A percentile compares a stretch with the other conserved stretches of the same genome.
phyloP scores from a whole-genome alignment of 176 grass and related monocot genomes.

The Eleusine indica region DNA sequence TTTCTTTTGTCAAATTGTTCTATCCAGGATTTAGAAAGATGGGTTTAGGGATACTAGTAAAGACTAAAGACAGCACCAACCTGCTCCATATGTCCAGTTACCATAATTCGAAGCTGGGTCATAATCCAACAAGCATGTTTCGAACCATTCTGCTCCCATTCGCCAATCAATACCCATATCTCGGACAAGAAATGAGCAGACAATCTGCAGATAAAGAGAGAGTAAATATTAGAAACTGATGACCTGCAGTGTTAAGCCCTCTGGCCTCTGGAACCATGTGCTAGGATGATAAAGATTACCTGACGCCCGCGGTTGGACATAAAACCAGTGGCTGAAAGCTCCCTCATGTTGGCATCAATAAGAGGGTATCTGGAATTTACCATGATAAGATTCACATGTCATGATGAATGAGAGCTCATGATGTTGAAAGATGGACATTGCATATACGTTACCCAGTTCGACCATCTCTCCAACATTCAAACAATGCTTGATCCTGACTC shows the following conservation, averaged over 20 bases:
- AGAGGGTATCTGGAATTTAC: conserved; percentile 71
- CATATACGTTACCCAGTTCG: conserved; percentile 61
- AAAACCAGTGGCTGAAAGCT: conserved; percentile 78
- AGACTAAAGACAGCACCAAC: conserved; percentile 34
- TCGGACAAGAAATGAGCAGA: conserved; percentile 95
- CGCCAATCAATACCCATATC: conserved; percentile 95
- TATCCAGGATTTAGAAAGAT: conserved; percentile 3
- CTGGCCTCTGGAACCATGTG: neutral
- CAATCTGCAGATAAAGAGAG: conserved; percentile 59
- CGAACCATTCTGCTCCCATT: conserved; percentile 96
- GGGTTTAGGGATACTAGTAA: neutral
- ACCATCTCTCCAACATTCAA: conserved; percentile 85
- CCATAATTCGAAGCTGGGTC: conserved; percentile 95
- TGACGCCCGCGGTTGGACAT: conserved; percentile 91
- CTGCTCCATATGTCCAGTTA: conserved; percentile 97
- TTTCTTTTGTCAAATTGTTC: neutral
- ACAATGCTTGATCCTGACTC: conserved; percentile 68
- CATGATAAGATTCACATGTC: conserved; percentile 9
- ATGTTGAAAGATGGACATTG: neutral
- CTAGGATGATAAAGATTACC: conserved; percentile 28
- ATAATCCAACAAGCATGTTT: conserved; percentile 87
- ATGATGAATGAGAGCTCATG: neutral
- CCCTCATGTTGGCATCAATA: conserved; percentile 97
- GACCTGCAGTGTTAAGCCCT: neutral
- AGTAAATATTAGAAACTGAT: neutral